Conservation (phyloP, 176 grass and related monocot species). For the Hsuehochloa calcarea region DNA sequence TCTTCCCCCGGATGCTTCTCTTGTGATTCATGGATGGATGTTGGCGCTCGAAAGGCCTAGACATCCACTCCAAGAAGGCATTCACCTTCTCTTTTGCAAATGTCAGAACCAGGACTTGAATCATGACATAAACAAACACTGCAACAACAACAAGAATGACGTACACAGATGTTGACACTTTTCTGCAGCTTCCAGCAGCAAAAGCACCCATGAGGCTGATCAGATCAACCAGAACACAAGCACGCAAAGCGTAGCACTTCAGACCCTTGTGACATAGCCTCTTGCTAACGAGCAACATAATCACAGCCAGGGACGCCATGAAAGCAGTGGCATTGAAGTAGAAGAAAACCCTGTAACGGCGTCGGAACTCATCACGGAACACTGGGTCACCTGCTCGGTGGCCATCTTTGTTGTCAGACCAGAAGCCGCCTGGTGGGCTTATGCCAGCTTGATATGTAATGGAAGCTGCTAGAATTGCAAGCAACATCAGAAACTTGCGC, state of each 20-base stretch:
- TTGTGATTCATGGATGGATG: not conserved
- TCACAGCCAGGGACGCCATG: conserved; percentile 53
- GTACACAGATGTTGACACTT: conserved; percentile 33
- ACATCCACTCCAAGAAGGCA: not conserved
- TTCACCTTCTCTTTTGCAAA: conserved; percentile 31
- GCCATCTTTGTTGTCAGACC: conserved; percentile 17
- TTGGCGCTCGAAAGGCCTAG: not conserved
- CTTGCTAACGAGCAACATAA: conserved; percentile 49
- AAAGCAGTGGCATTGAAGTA: conserved; percentile 56
- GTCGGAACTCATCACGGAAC: conserved; percentile 41
- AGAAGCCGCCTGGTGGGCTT: conserved; percentile 60
- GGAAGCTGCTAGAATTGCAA: conserved; percentile 56
- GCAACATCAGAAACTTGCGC: conserved; percentile 47
- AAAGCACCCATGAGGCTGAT: conserved; percentile 55
- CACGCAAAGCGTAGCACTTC: conserved; percentile 25
- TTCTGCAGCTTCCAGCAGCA: conserved; percentile 45
- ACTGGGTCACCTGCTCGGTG: conserved; percentile 36
- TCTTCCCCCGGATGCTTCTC: not conserved
- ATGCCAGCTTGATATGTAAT: conserved; percentile 55
- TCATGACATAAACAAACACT: conserved; percentile 31
- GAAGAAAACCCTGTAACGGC: conserved; percentile 45
- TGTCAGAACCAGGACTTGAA: conserved; percentile 31
- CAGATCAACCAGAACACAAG: conserved; percentile 35
- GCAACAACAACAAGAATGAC: conserved; percentile 32
- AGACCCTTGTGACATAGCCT: conserved; percentile 38